These are phyloP conservation scores for Malassezia sp. DNA, from an alignment of 1,284 basidiomycete species.

Conservation along the genomic window DNA sequence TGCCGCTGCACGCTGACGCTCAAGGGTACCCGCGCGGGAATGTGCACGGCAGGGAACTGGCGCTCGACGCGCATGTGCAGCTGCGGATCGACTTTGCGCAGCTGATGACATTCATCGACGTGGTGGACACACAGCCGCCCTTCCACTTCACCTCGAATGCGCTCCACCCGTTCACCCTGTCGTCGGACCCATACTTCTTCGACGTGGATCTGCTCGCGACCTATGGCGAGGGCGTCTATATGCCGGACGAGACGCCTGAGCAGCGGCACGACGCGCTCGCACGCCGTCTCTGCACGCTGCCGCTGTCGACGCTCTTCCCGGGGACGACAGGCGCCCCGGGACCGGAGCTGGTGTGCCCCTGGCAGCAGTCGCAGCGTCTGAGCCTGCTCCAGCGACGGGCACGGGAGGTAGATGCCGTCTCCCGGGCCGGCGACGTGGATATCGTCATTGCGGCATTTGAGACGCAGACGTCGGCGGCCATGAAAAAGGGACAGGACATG, in stretches of 20 bases:
- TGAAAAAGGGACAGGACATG: not conserved
- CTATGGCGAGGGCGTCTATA: conserved; percentile 1
- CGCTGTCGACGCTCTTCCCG: conserved; percentile 6
- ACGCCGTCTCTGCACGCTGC: conserved; percentile 4
- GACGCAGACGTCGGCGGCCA: not conserved
- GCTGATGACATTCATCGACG: not conserved
- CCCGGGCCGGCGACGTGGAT: conserved; percentile 9
- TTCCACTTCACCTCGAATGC: conserved; percentile 1
- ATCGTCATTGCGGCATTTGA: conserved; percentile 5
- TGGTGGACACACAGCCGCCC: conserved; percentile 5
- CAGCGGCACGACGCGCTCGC: conserved; percentile 8
- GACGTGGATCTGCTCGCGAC: conserved; percentile 10
- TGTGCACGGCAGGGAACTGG: not conserved
- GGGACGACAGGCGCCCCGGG: not conserved
- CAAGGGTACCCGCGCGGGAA: not conserved
- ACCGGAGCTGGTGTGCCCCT: conserved; percentile 1
- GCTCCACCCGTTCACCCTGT: not conserved
- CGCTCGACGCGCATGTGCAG: not conserved
- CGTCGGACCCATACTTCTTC: conserved; percentile 9
- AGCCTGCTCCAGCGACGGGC: not conserved
- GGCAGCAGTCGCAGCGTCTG: not conserved
- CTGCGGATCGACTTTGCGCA: conserved; percentile 6
- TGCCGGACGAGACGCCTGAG: conserved; percentile 12
- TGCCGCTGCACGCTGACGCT: not conserved
- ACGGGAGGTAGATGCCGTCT: conserved; percentile 8